Base-by-base conservation (phyloP, 371 early-diverging fungal species). In the Lichtheimia hyalospora region DNA sequence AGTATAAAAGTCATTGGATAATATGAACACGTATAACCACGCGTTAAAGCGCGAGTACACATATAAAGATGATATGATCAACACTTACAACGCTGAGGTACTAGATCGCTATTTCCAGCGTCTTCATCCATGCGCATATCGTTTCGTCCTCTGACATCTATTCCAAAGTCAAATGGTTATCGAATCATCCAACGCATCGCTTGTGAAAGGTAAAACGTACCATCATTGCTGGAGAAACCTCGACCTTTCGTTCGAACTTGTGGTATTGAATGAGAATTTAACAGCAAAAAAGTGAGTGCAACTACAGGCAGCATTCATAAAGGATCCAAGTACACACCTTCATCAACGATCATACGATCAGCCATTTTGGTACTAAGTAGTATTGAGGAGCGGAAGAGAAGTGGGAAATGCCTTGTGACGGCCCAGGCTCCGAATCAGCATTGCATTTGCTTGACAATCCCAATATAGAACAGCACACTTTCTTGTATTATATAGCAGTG, bases 61-160 rank as follows among this genome's bases (percentile, higher is more conserved):
- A 8, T 34, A 6, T 10, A 34, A 34, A 44, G n/a, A 16, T 50
- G 15, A 44, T 13, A 57, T 14, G 23, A 41, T 28, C 10, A 2
- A 23, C 4, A 65, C 81, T 69, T 84, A 88, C 89, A 89, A 58
- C 86, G 82, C 68, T 85, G 72, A n/a, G 89, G 75, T 39, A 71
- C 86, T 15, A 64, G 67, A 21, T 76, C 77, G 16, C 23, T 53
- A 34, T 61, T 67, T 23, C 66, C 67, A 51, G 61, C 58, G 50
- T 60, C 63, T 15, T 39, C 56, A 53, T 61, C 62, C 59, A 50
- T 53, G 39, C 67, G 48, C 44, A 24, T 21, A 42, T 53, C 27
- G 34, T 24, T 39, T n/a, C 28, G 15, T 25, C 48, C 27, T 18
- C 54, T n/a, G 5, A 15, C n/a, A 21, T 52, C 28, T 25, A 52